Evolutionary conservation across 805 yeast species (phyloP).

Genomic region (Candida arabinofermentans): DNA sequence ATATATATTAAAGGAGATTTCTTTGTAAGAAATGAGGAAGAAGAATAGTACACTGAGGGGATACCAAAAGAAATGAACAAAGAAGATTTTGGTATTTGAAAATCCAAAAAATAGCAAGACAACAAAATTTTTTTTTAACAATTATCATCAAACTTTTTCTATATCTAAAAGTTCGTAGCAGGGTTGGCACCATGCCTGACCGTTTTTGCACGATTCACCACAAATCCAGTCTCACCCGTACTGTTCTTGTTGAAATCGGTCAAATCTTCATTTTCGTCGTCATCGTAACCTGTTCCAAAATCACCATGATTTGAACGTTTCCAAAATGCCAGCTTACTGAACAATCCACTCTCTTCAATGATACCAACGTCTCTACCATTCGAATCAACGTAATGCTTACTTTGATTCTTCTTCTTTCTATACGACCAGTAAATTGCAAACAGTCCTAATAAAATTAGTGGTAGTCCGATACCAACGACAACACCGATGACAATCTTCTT

Average conservation of each 20-base stretch:
- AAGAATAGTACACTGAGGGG: too few relatives aligned
- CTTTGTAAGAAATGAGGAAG: too few relatives aligned
- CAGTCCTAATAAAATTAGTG: slow-evolving; percentile 39
- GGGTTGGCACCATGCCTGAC: slow-evolving; percentile 22
- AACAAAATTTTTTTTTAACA: too few relatives aligned
- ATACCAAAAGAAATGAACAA: too few relatives aligned
- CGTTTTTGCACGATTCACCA: slow-evolving; percentile 28
- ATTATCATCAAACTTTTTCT: too few relatives aligned
- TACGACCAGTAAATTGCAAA: slow-evolving; percentile 11
- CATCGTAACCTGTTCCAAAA: slow-evolving; percentile 18
- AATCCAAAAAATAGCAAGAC: too few relatives aligned
- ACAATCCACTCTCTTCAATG: slow-evolving; percentile 23
- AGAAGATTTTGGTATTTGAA: too few relatives aligned
- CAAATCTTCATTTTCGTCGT: slow-evolving; percentile 17
- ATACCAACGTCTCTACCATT: slow-evolving; percentile 31
- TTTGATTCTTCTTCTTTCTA: slow-evolving; percentile 15
- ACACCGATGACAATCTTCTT: slow-evolving; percentile 62
- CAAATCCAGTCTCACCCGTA: slow-evolving; percentile 27
- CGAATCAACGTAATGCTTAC: slow-evolving; percentile 31
- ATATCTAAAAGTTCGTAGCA: slow-evolving; percentile 21
- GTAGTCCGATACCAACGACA: slow-evolving; percentile 69
- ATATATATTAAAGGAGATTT: too few relatives aligned
- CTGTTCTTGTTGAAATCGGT: slow-evolving; percentile 9
- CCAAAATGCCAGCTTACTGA: slow-evolving; percentile 25
- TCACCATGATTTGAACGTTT: slow-evolving; percentile 19